Percentiles rank a stretch among this genome's conserved stretches.
Conservation (phyloP, 805 yeast genomes). For the Cyberlindnera euphorbiiphila region DNA sequence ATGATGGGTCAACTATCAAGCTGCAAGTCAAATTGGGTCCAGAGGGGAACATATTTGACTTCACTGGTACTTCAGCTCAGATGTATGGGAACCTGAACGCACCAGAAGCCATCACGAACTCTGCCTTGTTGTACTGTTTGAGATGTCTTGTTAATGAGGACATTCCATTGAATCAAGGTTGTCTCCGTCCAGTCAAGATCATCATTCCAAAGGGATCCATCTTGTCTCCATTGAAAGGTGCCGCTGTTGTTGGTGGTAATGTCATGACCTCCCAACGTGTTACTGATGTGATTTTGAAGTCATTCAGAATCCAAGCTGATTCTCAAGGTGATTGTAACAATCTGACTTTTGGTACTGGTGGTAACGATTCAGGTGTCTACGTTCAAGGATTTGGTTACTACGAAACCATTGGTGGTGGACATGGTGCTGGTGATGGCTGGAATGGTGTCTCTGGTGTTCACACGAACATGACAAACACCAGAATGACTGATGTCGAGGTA, state of each 20-base stretch:
- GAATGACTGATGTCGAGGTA: constrained; percentile 88
- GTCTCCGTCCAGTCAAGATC: constrained; percentile 48
- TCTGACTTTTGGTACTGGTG: constrained; percentile 85
- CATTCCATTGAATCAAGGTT: constrained; percentile 56
- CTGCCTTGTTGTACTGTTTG: constrained; percentile 84
- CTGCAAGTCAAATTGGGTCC: constrained; percentile 47
- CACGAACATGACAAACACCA: constrained; percentile 90
- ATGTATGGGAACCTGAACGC: constrained; percentile 89
- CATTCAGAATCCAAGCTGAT: constrained; percentile 87
- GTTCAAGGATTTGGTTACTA: constrained; percentile 80
- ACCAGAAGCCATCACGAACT: constrained; percentile 83
- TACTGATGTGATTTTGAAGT: constrained; percentile 82
- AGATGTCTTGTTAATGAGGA: constrained; percentile 62
- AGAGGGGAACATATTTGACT: constrained; percentile 69
- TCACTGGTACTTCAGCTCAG: constrained; percentile 82
- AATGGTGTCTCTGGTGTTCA: constrained; percentile 87
- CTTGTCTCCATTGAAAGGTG: constrained; percentile 73
- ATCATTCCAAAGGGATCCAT: constrained; percentile 58
- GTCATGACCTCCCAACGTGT: constrained; percentile 93
- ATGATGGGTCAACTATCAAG: constrained; percentile 72
- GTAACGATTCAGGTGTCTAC: constrained; percentile 46
- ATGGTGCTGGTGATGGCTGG: constrained; percentile 89
- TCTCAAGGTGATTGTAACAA: constrained; percentile 96
- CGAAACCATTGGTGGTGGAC: constrained; percentile 94
- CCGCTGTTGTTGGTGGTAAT: constrained; percentile 94